These are phyloP conservation scores for Hibiscus mutabilis DNA, from an alignment of 345 rosid genomes.

Conservation along the genomic window DNA sequence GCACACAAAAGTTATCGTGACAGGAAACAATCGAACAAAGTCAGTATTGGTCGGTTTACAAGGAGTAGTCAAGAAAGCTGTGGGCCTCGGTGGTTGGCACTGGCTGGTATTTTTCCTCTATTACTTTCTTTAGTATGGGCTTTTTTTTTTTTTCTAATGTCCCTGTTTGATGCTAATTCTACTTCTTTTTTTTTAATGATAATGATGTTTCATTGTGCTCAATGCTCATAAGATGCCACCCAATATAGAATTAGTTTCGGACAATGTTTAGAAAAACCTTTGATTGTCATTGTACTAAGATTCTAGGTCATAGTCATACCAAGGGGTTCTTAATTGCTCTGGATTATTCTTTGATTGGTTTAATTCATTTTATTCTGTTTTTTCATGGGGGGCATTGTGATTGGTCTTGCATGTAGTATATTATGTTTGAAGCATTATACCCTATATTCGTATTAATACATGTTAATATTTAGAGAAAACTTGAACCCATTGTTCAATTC, in stretches of 20 bases:
- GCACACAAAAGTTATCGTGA: conserved; percentile 88
- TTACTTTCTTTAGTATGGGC: background rate
- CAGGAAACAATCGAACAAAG: conserved; percentile 93
- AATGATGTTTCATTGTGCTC: background rate
- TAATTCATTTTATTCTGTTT: too few relatives aligned
- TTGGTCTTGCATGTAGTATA: too few relatives aligned
- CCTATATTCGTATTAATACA: too few relatives aligned
- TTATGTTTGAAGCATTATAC: too few relatives aligned
- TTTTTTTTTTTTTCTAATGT: background rate
- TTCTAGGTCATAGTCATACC: too few relatives aligned
- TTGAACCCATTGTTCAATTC: too few relatives aligned
- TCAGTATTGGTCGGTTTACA: conserved; percentile 93
- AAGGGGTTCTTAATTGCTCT: too few relatives aligned
- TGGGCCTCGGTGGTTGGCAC: conserved; percentile 98
- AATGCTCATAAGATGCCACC: background rate
- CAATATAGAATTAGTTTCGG: background rate
- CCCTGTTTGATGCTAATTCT: background rate
- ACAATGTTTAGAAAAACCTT: background rate
- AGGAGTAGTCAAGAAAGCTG: conserved; percentile 96
- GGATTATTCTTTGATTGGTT: conserved; percentile 13
- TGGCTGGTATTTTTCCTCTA: conserved; percentile 59
- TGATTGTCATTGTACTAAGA: background rate
- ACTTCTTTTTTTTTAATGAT: conserved; percentile 14
- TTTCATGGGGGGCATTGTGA: too few relatives aligned
- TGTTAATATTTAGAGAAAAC: too few relatives aligned